Evolutionary conservation across 208 protist genomes (phyloP).

Genomic region (Vickermania spadyakhi): DNA sequence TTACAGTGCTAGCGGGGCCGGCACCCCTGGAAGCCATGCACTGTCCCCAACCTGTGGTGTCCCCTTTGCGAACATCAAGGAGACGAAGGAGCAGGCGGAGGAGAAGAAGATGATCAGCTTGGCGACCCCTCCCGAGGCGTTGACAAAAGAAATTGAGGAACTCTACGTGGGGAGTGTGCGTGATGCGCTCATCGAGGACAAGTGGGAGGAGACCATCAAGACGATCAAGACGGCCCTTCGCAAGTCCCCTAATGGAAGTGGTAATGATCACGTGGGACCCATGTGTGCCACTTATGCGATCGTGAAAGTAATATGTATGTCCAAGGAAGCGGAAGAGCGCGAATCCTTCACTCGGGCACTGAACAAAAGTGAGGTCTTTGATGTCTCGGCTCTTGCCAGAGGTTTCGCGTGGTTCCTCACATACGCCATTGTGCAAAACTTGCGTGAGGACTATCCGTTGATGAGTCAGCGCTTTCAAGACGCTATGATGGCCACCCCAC

Average conservation of each 20-base stretch:
- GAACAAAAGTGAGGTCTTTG: constrained; percentile 31
- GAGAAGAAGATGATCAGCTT: constrained; percentile 54
- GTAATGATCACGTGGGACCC: constrained; percentile 28
- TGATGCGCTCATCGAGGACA: constrained; percentile 39
- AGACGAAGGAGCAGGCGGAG: constrained; percentile 31
- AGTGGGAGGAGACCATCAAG: constrained; percentile 29
- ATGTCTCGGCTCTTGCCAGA: constrained; percentile 38
- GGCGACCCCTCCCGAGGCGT: constrained; percentile 51
- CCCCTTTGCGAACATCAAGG: constrained; percentile 7
- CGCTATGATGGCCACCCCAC: constrained; percentile 20
- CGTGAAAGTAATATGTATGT: constrained; percentile 33
- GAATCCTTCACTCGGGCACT: constrained; percentile 30
- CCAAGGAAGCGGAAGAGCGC: constrained; percentile 37
- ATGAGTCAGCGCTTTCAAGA: constrained; percentile 56
- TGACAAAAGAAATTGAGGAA: constrained; percentile 35
- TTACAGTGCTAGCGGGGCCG: constrained; percentile 19
- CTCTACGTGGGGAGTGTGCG: constrained; percentile 48
- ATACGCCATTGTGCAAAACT: constrained; percentile 36
- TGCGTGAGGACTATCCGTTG: constrained; percentile 60
- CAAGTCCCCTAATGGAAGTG: constrained; percentile 6
- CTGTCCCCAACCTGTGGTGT: constrained; percentile 3
- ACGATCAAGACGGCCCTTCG: constrained; percentile 29
- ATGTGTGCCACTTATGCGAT: constrained; percentile 62
- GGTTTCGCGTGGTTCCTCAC: constrained; percentile 78
- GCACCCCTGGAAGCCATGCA: constrained; percentile 9